A percentile compares a stretch with the other conserved stretches of the same genome.
These are phyloP conservation scores for Fraxinus cuspidata DNA, from an alignment of 257 asterid species.

Conservation along the genomic window DNA sequence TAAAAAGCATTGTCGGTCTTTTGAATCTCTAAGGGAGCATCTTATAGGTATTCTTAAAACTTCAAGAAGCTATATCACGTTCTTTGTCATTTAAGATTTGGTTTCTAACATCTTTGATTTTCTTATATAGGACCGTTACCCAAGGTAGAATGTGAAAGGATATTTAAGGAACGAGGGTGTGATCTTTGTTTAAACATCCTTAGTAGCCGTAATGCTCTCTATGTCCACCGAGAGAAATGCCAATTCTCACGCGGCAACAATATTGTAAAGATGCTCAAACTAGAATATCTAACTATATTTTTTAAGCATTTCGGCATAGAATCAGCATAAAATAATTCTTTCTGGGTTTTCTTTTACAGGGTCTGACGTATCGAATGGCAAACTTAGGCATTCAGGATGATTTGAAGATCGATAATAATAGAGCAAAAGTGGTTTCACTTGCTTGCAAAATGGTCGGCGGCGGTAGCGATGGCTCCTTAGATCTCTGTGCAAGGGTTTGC, in stretches of 20 bases:
- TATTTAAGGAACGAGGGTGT: slow-evolving; percentile 85
- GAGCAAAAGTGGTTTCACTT: slow-evolving; percentile 73
- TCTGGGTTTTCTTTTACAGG: slow-evolving; percentile 36
- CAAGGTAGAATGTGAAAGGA: slow-evolving; percentile 87
- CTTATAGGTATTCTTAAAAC: slow-evolving; percentile 62
- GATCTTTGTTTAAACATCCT: slow-evolving; percentile 66
- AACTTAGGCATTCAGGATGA: slow-evolving; percentile 83
- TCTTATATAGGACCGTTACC: slow-evolving; percentile 73
- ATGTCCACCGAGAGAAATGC: slow-evolving; percentile 64
- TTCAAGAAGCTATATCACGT: neutral
- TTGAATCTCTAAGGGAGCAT: slow-evolving; percentile 90
- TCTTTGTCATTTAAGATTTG: slow-evolving; percentile 3
- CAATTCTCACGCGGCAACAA: slow-evolving; percentile 65
- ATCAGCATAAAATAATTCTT: slow-evolving; percentile 9
- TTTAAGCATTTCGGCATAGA: neutral
- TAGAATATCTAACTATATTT: neutral
- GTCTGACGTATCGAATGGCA: slow-evolving; percentile 66
- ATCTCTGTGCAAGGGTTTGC: slow-evolving; percentile 87
- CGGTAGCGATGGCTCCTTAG: slow-evolving; percentile 86
- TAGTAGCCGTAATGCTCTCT: slow-evolving; percentile 47
- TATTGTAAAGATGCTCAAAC: slow-evolving; percentile 32
- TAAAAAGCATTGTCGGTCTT: slow-evolving; percentile 86
- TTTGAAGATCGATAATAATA: slow-evolving; percentile 58
- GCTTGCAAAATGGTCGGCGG: slow-evolving; percentile 97
- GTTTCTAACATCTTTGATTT: slow-evolving; percentile 18